These are phyloP conservation scores for Aspergillus pseudotamarii DNA, from an alignment of 2,329 filamentous ascomycete species.

Conservation along the genomic window DNA sequence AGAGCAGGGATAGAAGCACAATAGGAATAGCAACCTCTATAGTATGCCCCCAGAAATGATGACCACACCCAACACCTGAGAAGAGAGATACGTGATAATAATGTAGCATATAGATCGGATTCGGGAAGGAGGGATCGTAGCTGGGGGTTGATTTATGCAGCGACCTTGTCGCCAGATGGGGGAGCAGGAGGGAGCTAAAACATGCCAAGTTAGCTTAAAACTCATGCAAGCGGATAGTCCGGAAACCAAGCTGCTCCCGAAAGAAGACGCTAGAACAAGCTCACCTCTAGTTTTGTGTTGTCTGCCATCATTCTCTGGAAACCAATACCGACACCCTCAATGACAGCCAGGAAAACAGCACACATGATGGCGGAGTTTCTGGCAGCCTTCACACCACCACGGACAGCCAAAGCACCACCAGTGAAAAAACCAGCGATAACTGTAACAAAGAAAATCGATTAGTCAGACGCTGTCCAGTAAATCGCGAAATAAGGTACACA, in stretches of 20 bases:
- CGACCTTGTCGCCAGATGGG: constrained; percentile 38
- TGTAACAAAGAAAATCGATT: constrained; percentile 21
- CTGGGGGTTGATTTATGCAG: constrained; percentile 32
- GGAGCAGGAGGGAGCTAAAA: constrained; percentile 40
- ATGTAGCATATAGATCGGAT: constrained; percentile 23
- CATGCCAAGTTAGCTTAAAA: not conserved
- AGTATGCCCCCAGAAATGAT: constrained; percentile 36
- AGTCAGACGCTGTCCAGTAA: not conserved
- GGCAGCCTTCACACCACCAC: constrained; percentile 88
- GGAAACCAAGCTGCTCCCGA: not conserved
- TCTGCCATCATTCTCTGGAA: constrained; percentile 94
- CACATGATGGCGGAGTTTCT: constrained; percentile 96
- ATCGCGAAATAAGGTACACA: constrained; percentile 27
- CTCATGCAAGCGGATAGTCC: not conserved
- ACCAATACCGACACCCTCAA: constrained; percentile 95
- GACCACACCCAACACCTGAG: constrained; percentile 43
- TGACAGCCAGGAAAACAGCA: constrained; percentile 89
- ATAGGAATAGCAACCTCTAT: constrained; percentile 35
- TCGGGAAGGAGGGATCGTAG: constrained; percentile 3
- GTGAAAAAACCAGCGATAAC: constrained; percentile 97
- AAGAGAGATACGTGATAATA: constrained; percentile 39
- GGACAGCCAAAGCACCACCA: constrained; percentile 84
- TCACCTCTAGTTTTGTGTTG: constrained; percentile 78
- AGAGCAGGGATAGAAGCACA: constrained; percentile 31
- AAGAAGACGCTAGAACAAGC: constrained; percentile 16